Conservation (phyloP, 202 grass and related monocot species). For the Elaeis oleifera region DNA sequence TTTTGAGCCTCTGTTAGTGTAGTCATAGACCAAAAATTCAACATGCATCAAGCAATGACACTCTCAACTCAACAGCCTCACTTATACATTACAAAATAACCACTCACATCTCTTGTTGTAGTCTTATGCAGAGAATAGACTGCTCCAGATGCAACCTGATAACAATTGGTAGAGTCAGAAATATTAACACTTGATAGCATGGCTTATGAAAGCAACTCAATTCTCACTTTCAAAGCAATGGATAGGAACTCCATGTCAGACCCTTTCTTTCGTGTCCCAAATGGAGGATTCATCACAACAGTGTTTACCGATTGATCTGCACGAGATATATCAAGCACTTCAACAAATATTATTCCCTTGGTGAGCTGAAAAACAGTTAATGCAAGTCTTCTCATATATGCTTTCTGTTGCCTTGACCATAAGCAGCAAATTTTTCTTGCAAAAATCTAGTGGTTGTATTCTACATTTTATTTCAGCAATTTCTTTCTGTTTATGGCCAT, state of each 20-base stretch:
- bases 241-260: constrained; percentile 81
- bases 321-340: constrained; percentile 10
- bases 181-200: constrained; percentile 4
- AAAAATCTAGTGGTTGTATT: too few species aligned
- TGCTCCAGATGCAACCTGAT: constrained; percentile 58
- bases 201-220: neutral
- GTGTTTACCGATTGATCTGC: constrained; percentile 62
- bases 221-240: constrained; percentile 69
- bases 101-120: constrained; percentile 82
- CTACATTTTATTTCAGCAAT: too few species aligned
- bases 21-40: too few species aligned
- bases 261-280: constrained; percentile 72
- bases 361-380: too few species aligned
- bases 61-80: neutral
- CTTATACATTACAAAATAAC: neutral
- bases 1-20: too few species aligned
- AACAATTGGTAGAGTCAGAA: constrained; percentile 22
- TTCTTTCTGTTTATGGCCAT: too few species aligned
- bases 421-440: too few species aligned
- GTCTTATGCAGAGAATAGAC: constrained; percentile 95
- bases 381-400: too few species aligned
- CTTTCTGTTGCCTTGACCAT: too few species aligned
- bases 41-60: neutral
- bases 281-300: constrained; percentile 97
- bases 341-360: too few species aligned